A percentile compares a stretch with the other conserved stretches of the same genome.
Conservation (phyloP, 2,329 filamentous ascomycete species). For the Pseudonectria foliicola region DNA sequence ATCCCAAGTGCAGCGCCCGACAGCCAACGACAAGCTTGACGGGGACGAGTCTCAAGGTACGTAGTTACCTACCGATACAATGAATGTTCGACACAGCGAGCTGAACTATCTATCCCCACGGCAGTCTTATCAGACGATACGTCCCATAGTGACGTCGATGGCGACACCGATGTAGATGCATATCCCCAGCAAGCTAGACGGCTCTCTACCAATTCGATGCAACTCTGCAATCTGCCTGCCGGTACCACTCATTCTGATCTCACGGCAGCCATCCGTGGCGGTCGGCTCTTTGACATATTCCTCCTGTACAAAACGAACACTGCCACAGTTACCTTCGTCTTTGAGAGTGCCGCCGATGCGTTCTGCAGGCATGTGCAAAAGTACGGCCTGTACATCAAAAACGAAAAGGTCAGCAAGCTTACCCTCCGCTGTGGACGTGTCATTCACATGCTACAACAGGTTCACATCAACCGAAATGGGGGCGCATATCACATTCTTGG, state of each 20-base stretch:
- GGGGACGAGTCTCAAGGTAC: too few species aligned
- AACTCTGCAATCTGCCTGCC: conserved; percentile 55
- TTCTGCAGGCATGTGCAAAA: conserved; percentile 60
- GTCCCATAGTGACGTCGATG: too few species aligned
- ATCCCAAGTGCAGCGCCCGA: not conserved
- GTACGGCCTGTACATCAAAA: conserved; percentile 61
- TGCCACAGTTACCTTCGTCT: conserved; percentile 64
- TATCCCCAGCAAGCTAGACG: conserved; percentile 15
- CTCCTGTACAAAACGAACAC: conserved; percentile 51
- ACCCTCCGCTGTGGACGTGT: too few species aligned
- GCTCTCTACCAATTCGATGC: conserved; percentile 48
- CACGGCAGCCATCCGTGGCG: conserved; percentile 58
- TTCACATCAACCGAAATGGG: conserved; percentile 63
- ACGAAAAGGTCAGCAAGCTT: conserved; percentile 51
- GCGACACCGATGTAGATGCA: too few species aligned
- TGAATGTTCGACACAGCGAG: too few species aligned
- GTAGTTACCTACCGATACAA: too few species aligned
- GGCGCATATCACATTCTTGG: conserved; percentile 59
- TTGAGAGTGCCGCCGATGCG: conserved; percentile 51
- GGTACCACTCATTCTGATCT: conserved; percentile 60
- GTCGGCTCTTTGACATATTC: conserved; percentile 62
- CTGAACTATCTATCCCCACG: too few species aligned
- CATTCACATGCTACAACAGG: conserved; percentile 35
- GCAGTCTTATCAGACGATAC: too few species aligned
- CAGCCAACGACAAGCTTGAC: not conserved